Conservation (phyloP, 768 basidiomycete species). For the Cystofilobasidium ferigula region DNA sequence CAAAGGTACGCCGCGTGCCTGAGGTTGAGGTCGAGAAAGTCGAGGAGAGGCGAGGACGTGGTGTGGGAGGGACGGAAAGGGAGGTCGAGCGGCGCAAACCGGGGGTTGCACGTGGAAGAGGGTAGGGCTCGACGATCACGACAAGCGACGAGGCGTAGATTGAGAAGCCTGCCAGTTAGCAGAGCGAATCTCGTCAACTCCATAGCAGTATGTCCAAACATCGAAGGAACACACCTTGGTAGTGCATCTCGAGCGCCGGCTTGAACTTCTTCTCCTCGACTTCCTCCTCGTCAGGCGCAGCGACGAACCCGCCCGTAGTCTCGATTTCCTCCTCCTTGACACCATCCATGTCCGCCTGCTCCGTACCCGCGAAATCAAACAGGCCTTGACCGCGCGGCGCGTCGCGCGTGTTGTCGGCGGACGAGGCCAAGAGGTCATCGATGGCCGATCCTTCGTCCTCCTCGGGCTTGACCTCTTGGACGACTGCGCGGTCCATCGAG, state of each 20-base stretch:
- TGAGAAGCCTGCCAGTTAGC: constrained; percentile 16
- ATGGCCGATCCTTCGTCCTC: not conserved
- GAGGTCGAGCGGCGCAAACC: constrained; percentile 21
- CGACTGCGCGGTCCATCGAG: too few species aligned
- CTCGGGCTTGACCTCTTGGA: not conserved
- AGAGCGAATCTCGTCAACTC: not conserved
- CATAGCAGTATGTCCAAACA: not conserved
- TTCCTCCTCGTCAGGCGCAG: not conserved
- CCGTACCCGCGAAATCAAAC: not conserved
- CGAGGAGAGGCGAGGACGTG: not conserved
- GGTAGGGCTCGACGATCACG: constrained; percentile 21
- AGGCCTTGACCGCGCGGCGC: not conserved
- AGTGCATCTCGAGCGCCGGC: constrained; percentile 19
- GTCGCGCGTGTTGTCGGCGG: not conserved
- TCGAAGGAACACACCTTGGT: constrained; percentile 10
- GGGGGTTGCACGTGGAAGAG: not conserved
- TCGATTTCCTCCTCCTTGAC: not conserved
- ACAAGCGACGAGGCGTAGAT: constrained; percentile 18
- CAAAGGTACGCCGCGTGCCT: not conserved
- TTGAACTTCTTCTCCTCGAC: constrained; percentile 23
- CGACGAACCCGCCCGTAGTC: not conserved
- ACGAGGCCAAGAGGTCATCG: not conserved
- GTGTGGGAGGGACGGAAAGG: not conserved
- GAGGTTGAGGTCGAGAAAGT: constrained; percentile 9
- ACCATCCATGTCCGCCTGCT: not conserved